Evolutionary conservation across 495 filamentous ascomycete genomes (phyloP).

Genomic region (Annulohypoxylon moriforme): DNA sequence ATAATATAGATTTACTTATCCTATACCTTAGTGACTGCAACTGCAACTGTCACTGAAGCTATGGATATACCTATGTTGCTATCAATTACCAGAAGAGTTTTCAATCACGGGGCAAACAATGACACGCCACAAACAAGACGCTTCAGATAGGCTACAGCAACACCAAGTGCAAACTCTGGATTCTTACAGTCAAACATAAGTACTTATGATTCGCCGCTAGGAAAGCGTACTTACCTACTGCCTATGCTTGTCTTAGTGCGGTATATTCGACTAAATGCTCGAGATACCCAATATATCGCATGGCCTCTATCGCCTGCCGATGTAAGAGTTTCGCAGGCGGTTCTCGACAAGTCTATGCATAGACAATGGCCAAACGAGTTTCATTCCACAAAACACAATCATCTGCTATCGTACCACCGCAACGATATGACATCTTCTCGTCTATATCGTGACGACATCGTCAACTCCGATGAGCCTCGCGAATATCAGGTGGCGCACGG

Average conservation of each 20-base stretch:
- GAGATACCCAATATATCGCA: neutral
- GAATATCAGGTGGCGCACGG: neutral
- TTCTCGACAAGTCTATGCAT: neutral
- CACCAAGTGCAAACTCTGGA: too few species aligned
- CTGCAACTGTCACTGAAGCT: neutral
- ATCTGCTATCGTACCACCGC: slow-evolving; percentile 6
- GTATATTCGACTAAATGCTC: neutral
- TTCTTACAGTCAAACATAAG: neutral
- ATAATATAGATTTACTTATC: too few species aligned
- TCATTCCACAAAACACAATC: neutral
- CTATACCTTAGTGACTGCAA: too few species aligned
- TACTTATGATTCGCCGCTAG: neutral
- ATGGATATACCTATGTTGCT: neutral
- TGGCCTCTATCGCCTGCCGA: neutral
- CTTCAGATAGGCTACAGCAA: neutral
- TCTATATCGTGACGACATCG: neutral
- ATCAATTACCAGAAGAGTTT: neutral
- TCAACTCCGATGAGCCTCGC: neutral
- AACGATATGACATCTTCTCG: neutral
- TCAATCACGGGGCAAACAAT: neutral
- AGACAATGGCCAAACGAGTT: neutral
- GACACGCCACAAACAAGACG: neutral
- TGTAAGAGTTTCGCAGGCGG: neutral
- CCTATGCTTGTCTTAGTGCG: neutral
- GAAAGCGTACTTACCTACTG: neutral